Conservation (phyloP, 2,329 filamentous ascomycete genomes). For the Sporothrix inflata region DNA sequence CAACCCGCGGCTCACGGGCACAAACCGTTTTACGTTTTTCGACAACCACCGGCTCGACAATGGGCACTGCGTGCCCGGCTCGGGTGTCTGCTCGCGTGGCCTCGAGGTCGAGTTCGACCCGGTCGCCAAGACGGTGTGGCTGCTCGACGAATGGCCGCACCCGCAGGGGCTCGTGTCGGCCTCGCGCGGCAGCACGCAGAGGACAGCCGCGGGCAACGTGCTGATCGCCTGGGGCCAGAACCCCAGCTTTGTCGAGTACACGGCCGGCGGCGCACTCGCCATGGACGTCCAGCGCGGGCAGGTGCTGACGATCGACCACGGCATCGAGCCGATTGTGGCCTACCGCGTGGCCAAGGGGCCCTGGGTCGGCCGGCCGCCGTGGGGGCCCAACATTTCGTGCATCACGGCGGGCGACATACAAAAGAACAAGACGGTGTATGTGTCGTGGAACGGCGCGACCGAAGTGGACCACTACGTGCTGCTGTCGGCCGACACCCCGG, state of each 20-base stretch:
- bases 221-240: constrained; percentile 52
- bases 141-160: constrained; percentile 46
- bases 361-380: constrained; percentile 36
- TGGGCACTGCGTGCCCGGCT: constrained; percentile 15
- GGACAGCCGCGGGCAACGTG: constrained; percentile 44
- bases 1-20: constrained; percentile 44
- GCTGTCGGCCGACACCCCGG: neutral
- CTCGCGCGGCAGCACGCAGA: constrained; percentile 46
- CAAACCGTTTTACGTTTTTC: constrained; percentile 50
- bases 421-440: constrained; percentile 32
- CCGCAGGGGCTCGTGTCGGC: constrained; percentile 42
- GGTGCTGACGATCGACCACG: constrained; percentile 21
- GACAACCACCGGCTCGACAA: constrained; percentile 47
- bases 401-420: constrained; percentile 30
- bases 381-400: constrained; percentile 32
- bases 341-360: constrained; percentile 37
- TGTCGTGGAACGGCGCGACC: constrained; percentile 42
- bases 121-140: constrained; percentile 47
- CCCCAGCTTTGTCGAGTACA: constrained; percentile 53
- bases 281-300: constrained; percentile 43
- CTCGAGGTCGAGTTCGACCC: constrained; percentile 47
- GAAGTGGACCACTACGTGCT: constrained; percentile 36
- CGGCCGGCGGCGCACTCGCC: constrained; percentile 44
- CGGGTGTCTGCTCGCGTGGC: constrained; percentile 36
- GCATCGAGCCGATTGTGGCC: constrained; percentile 38